phyloP scores from a whole-genome alignment of 2,329 filamentous ascomycete species.

The Fusarium armeniacum region DNA sequence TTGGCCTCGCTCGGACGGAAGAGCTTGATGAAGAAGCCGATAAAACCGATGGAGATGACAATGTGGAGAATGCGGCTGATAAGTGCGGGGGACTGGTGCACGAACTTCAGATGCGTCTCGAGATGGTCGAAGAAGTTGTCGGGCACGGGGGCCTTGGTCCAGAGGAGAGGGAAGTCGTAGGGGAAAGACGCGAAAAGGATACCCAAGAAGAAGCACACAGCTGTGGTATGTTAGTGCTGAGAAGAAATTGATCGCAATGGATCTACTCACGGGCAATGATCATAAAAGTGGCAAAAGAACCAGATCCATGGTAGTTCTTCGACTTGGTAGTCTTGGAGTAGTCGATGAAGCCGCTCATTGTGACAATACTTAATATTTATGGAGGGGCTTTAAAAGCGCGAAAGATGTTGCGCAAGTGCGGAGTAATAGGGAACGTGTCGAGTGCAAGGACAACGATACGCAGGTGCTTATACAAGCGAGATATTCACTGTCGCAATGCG shows the following conservation, averaged over 20 bases:
- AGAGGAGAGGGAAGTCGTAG: constrained; percentile 93
- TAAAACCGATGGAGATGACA: constrained; percentile 86
- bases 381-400: constrained; percentile 31
- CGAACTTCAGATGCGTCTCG: constrained; percentile 89
- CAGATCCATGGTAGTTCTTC: constrained; percentile 69
- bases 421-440: background rate
- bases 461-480: constrained; percentile 9
- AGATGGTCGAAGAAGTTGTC: constrained; percentile 84
- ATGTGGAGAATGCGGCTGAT: constrained; percentile 96
- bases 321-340: constrained; percentile 71
- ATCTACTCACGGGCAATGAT: constrained; percentile 88
- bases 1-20: constrained; percentile 95
- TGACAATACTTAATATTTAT: constrained; percentile 28
- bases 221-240: constrained; percentile 58
- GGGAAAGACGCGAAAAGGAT: constrained; percentile 97
- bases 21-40: constrained; percentile 93
- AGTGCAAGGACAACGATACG: constrained; percentile 6
- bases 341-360: constrained; percentile 61
- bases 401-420: constrained; percentile 28
- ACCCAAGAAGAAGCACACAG: constrained; percentile 96
- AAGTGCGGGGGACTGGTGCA: constrained; percentile 91
- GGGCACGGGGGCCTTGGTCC: constrained; percentile 76
- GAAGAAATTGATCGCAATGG: constrained; percentile 20
- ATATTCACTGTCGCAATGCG: constrained; percentile 21
- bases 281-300: constrained; percentile 94